Evolutionary conservation across 202 grass and related monocot species (phyloP).

Genomic region (Schoenoplectus triqueter): DNA sequence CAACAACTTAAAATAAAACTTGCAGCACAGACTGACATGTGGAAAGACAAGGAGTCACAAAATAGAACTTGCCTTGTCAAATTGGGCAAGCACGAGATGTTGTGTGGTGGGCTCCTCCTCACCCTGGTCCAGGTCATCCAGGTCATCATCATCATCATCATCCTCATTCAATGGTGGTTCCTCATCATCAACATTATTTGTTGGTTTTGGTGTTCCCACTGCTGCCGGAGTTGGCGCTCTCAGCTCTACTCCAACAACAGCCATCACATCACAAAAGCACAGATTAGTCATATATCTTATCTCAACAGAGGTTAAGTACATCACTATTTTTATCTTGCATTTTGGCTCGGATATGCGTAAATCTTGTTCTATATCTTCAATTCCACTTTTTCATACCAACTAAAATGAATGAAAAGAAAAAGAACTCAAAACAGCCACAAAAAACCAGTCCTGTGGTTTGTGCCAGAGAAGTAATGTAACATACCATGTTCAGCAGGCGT

Average conservation of each 20-base stretch:
- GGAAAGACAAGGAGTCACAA: not conserved
- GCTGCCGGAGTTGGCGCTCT: constrained; percentile 54
- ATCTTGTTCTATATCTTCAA: not conserved
- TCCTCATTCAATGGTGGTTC: constrained; percentile 98
- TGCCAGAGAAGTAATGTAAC: not conserved
- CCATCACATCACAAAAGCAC: constrained; percentile 29
- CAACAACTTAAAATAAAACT: not conserved
- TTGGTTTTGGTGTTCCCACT: constrained; percentile 37
- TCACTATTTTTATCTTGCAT: constrained; percentile 16
- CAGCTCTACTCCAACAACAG: constrained; percentile 63
- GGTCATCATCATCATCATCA: constrained; percentile 74
- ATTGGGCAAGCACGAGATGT: constrained; percentile 90
- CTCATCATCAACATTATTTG: constrained; percentile 76
- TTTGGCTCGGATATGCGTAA: not conserved
- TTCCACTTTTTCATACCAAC: not conserved
- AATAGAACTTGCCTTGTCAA: constrained; percentile 72
- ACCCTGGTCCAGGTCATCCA: constrained; percentile 74
- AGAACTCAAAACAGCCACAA: not conserved
- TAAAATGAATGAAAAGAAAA: not conserved
- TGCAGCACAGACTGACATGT: not conserved
- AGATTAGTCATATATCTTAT: constrained; percentile 30
- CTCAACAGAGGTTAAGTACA: not conserved
- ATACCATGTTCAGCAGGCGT: constrained; percentile 88
- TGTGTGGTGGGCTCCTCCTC: constrained; percentile 74
- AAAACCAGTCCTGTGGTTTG: not conserved